Conservation (phyloP, 495 filamentous ascomycete genomes). For the Aspergillus kassunensis region DNA sequence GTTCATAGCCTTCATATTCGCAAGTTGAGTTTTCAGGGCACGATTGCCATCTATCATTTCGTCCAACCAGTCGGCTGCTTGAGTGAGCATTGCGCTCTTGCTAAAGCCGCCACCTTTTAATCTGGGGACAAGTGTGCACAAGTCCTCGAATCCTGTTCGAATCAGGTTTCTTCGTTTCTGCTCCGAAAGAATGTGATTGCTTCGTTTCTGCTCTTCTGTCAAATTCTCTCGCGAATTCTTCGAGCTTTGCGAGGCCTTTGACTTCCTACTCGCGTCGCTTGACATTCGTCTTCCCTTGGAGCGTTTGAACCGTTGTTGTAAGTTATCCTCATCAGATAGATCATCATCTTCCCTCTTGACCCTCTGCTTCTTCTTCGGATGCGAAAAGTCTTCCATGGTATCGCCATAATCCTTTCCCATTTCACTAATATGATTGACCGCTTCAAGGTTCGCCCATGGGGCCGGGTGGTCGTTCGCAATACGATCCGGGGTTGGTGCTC, state of each 20-base stretch:
- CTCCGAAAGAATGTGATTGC: conserved; percentile 86
- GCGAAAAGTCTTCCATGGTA: conserved; percentile 23
- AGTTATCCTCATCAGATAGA: conserved; percentile 35
- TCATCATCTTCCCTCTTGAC: conserved; percentile 38
- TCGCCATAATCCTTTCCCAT: conserved; percentile 15
- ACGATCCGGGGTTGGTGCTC: conserved; percentile 53
- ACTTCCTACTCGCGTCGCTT: conserved; percentile 31
- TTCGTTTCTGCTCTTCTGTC: conserved; percentile 76
- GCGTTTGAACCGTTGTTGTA: conserved; percentile 44
- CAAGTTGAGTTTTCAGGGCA: conserved; percentile 41
- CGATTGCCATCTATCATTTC: conserved; percentile 65
- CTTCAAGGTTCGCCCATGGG: conserved; percentile 11
- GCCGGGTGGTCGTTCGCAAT: conserved; percentile 16
- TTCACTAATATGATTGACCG: conserved; percentile 8
- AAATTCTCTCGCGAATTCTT: conserved; percentile 70
- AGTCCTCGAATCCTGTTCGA: conserved; percentile 69
- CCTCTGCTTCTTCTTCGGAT: conserved; percentile 36
- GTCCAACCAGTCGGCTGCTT: conserved; percentile 71
- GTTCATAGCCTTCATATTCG: conserved; percentile 39
- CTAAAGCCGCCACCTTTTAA: conserved; percentile 66
- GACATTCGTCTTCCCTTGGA: conserved; percentile 40
- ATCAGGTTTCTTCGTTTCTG: conserved; percentile 80
- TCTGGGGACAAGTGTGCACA: conserved; percentile 67
- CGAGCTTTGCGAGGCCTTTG: conserved; percentile 25
- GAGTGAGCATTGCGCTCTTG: conserved; percentile 71